Conservation (phyloP, 495 filamentous ascomycete species). For the Penicillium subrubescens region DNA sequence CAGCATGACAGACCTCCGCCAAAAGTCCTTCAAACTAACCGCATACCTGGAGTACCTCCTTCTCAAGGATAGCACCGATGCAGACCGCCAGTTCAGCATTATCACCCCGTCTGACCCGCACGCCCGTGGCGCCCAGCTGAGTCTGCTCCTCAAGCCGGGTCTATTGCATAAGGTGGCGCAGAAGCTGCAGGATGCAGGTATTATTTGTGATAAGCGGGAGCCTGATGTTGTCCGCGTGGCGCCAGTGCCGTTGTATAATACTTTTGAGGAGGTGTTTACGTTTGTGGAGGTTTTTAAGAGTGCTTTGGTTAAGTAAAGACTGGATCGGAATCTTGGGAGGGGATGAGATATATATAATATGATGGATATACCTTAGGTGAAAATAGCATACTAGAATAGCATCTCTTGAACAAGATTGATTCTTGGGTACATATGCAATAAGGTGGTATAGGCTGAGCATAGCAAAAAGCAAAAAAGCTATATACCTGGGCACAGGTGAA, state of each 20-base stretch:
- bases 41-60: conserved; percentile 76
- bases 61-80: conserved; percentile 45
- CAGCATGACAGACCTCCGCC: conserved; percentile 66
- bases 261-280: conserved; percentile 71
- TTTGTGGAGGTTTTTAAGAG: conserved; percentile 63
- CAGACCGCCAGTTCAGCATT: conserved; percentile 49
- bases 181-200: conserved; percentile 64
- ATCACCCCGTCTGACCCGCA: conserved; percentile 76
- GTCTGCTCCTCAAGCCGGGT: conserved; percentile 66
- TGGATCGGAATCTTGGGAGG: too few relatives aligned
- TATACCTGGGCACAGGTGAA: too few relatives aligned
- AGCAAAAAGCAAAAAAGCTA: too few relatives aligned
- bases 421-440: too few relatives aligned
- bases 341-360: neutral
- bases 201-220: conserved; percentile 86
- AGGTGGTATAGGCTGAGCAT: too few relatives aligned
- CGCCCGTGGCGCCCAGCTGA: conserved; percentile 86
- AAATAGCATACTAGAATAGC: neutral
- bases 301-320: conserved; percentile 21
- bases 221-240: conserved; percentile 95
- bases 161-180: conserved; percentile 71
- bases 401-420: too few relatives aligned
- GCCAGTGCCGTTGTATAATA: conserved; percentile 90
- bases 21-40: conserved; percentile 76
- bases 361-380: neutral